Base-by-base conservation (phyloP, 148 eudicot species). In the Vaccinium myrtillus region DNA sequence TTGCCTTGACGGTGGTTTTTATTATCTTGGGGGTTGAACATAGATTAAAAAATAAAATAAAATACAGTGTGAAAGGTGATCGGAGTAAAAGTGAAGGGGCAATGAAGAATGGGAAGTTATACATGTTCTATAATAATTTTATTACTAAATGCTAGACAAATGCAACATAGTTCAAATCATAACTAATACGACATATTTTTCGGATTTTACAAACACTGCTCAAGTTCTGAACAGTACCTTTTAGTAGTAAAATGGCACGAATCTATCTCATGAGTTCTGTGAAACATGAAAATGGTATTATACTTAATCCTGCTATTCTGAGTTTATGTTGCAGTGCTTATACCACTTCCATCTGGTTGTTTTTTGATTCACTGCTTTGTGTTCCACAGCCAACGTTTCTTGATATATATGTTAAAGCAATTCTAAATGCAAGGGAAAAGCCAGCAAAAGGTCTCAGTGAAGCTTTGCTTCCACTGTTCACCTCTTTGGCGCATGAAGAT, bases 351-450 rank as follows among this genome's bases (percentile, higher is more conserved):
- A 61, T 32, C 53, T 81, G 27, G 73, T 86, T 56, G 16, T 55
- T 77, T 16, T 75, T 54, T 75, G 43, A 71, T 85, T 65, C 56
- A 83, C 39, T 85, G 67, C 49, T 79, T 87, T 86, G 81, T 77
- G 53, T 80, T 87, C 25, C 83, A 84, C 95, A 97, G 99, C 87
- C 92, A 80, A 77, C 85, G 23, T 93, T 94, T 87, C 95, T 97
- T 83, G 98, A 97, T 82, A 80, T 95, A 85, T 97, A 92, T 85
- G 93, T 94, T 81, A 94, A 89, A 89, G 85, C 93, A 70, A 93
- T 97, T 88, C 89, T 97, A 77, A 95, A 90, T 87, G 88, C 98
- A 73, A 94, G 85, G 87, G 98, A 95, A 83, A 95, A 94, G 81
- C 98, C 96, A 36, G 58, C 87, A 8, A 92, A 89, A 84, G 89